Percentiles rank a stretch among this genome's conserved stretches.
These are phyloP conservation scores for Porogramme epimiltina DNA, from an alignment of 1,284 basidiomycete species.

Conservation along the genomic window DNA sequence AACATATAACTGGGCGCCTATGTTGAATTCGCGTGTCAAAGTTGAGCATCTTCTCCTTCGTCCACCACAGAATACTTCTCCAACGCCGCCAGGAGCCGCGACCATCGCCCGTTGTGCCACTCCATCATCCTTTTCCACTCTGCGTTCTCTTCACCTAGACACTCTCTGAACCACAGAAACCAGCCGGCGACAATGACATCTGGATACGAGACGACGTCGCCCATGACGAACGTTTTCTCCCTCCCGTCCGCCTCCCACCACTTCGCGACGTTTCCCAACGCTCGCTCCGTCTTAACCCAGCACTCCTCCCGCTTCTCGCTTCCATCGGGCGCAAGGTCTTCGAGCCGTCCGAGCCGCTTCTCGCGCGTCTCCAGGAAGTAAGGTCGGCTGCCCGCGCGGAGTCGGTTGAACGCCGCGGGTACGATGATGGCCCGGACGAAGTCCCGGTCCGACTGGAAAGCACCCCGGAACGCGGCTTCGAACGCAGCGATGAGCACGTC, in stretches of 20 bases:
- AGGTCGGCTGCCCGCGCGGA: conserved; percentile 23
- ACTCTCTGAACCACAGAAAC: conserved; percentile 32
- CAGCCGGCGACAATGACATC: conserved; percentile 37
- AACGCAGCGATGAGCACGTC: conserved; percentile 37
- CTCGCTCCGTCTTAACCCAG: conserved; percentile 36
- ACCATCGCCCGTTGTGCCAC: conserved; percentile 44
- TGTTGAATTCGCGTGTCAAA: no score
- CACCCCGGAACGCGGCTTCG: conserved; percentile 6
- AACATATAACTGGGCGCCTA: no score
- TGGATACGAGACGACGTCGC: conserved; percentile 34
- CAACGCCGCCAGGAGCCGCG: conserved; percentile 32
- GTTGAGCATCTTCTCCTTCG: neutral
- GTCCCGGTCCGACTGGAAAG: conserved; percentile 10
- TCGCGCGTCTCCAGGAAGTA: conserved; percentile 18
- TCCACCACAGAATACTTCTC: conserved; percentile 28
- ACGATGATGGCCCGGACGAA: conserved; percentile 2
- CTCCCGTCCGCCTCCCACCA: conserved; percentile 34
- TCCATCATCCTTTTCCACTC: conserved; percentile 40
- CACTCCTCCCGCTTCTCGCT: conserved; percentile 22
- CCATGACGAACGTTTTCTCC: conserved; percentile 26
- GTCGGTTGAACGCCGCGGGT: conserved; percentile 3
- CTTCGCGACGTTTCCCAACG: conserved; percentile 28
- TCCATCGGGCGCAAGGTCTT: conserved; percentile 35
- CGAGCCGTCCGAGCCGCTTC: conserved; percentile 34
- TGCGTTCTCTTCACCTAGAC: conserved; percentile 37